Conservation (phyloP, 257 asterid species). For the Ligustrum vulgare region DNA sequence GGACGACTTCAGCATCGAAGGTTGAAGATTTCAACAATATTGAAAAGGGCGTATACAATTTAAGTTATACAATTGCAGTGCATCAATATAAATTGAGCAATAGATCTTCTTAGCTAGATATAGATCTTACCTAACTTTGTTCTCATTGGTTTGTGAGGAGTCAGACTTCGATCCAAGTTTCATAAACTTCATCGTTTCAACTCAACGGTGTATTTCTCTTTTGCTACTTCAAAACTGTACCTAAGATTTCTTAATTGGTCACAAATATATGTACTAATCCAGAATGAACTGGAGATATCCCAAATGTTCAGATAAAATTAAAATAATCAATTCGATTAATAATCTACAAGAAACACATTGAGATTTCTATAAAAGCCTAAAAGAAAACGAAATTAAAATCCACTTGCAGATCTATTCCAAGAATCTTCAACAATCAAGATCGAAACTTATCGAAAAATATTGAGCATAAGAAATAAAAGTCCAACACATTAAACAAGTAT, state of each 20-base stretch:
- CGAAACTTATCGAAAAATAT: neutral
- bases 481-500: neutral
- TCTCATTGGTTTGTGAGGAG: neutral
- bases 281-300: slow-evolving; percentile 41
- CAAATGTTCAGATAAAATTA: slow-evolving; percentile 42
- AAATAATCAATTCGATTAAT: slow-evolving; percentile 7
- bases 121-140: slow-evolving; percentile 10
- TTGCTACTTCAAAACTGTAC: slow-evolving; percentile 13
- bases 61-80: neutral
- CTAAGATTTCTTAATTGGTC: slow-evolving; percentile 40
- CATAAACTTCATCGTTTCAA: slow-evolving; percentile 50
- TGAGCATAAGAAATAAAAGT: neutral
- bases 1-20: no score
- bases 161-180: neutral
- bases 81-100: slow-evolving; percentile 6
- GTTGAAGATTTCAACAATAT: neutral
- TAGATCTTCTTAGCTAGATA: neutral
- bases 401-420: neutral
- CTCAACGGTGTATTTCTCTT: slow-evolving; percentile 41
- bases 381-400: neutral
- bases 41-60: slow-evolving; percentile 3
- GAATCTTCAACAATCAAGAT: neutral
- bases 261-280: slow-evolving; percentile 34
- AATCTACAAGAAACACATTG: neutral
- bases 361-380: neutral